Evolutionary conservation across 2,329 filamentous ascomycete genomes (phyloP).

Genomic region (Colletotrichum siamense): DNA sequence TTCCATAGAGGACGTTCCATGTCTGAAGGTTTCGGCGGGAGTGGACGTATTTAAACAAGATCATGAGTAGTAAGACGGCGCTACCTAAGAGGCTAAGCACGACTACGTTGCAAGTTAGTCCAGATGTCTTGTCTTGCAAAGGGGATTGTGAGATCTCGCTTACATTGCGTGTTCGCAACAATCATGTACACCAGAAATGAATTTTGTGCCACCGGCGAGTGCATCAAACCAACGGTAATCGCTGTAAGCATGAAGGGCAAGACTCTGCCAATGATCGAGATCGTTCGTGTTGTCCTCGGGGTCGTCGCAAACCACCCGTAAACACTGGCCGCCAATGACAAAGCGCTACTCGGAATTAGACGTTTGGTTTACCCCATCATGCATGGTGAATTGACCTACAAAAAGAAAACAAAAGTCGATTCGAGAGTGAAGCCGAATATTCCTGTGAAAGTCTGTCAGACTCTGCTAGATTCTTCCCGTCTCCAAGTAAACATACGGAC

Average conservation of each 20-base stretch:
- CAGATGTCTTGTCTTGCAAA: neutral
- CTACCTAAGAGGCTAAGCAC: slow-evolving; percentile 28
- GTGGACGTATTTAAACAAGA: slow-evolving; percentile 45
- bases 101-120: neutral
- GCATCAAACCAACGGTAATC: slow-evolving; percentile 8
- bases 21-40: slow-evolving; percentile 34
- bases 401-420: slow-evolving; percentile 18
- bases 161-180: slow-evolving; percentile 15
- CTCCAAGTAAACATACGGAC: neutral
- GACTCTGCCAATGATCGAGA: slow-evolving; percentile 6
- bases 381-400: neutral
- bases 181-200: slow-evolving; percentile 11
- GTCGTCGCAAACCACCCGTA: slow-evolving; percentile 19
- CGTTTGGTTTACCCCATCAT: neutral
- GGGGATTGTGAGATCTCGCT: neutral
- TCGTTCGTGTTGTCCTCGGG: slow-evolving; percentile 6
- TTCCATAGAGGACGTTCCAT: slow-evolving; percentile 37
- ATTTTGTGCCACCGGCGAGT: neutral
- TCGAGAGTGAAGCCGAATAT: slow-evolving; percentile 10
- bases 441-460: neutral
- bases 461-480: too few species aligned
- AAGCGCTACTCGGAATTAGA: neutral
- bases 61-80: slow-evolving; percentile 40
- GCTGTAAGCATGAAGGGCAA: neutral
- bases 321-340: slow-evolving; percentile 15